phyloP scores from a whole-genome alignment of 2,329 filamentous ascomycete genomes.

The Penicillium sp. region DNA sequence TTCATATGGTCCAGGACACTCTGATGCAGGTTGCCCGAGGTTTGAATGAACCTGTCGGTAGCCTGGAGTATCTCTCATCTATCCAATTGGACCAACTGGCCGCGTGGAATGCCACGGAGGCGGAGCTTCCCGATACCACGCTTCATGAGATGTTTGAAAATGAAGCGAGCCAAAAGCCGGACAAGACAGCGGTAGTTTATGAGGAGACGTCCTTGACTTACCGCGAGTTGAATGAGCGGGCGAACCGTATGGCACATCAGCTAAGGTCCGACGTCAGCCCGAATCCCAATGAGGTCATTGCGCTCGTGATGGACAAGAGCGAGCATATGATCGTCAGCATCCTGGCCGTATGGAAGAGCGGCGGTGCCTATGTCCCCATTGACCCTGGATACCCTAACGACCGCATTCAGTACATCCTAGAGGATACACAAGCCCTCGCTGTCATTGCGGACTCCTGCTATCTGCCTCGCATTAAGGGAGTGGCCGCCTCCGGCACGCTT shows the following conservation, averaged over 20 bases:
- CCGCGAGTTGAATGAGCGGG: background rate
- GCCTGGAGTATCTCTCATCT: background rate
- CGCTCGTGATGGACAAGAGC: background rate
- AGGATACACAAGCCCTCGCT: background rate
- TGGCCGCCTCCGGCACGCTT: background rate
- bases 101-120: background rate
- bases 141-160: background rate
- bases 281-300: background rate
- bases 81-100: background rate
- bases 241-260: background rate
- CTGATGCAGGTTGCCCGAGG: background rate
- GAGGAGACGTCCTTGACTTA: background rate
- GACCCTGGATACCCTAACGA: background rate
- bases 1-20: background rate
- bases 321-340: background rate
- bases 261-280: background rate
- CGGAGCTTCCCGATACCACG: background rate
- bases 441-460: background rate
- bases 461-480: background rate
- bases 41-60: background rate
- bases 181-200: background rate
- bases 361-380: background rate
- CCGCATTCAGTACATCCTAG: background rate
- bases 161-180: background rate
- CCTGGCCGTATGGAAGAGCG: background rate